Evolutionary conservation across 257 asterid species (phyloP), one percentile per base, ranked within the genome.

Genomic region (Primulina tabacum): DNA sequence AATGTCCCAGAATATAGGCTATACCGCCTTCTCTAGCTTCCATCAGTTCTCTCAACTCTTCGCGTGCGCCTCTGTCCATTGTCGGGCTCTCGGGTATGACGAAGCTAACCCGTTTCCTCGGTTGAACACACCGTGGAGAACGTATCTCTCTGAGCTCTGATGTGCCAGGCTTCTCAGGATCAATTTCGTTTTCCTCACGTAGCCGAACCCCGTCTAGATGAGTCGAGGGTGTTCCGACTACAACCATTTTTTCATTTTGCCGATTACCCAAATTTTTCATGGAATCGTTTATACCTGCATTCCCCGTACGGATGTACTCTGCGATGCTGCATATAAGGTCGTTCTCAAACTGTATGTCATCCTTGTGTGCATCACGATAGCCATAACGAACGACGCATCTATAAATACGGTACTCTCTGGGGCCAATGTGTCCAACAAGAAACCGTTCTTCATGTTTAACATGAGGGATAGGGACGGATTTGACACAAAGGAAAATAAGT

Each of bases 1-100:
- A 90, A 73, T 90, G 97, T 34, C 98, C 98, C 72, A 92, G 43
- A 5, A 92, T 90, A 71, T 90, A 88, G 0, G 98, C 95, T 28
- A 90, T 62, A 8, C 98, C 98, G 0, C 89, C 90, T 69, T 92
- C 98, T 69, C 97, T 81, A 18, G 97, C 98, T 58, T 92, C 97
- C 90, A 86, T 84, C 60, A 92, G 67, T 8, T 87, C 98, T 11
- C 79, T 53, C 77, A 92, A 57, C 79, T 92, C 98, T 69, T 83
- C 89, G 0, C 81, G 82, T 0, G 84, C 76, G 3, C 62, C 82
- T 28, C 65, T 18, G 7, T 85, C 90, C 14, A 88, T 83, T 72
- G 65, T 75, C 0, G 90, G 87, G 72, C 83, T 84, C 76, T 90
- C 95, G 0, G 97, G 96, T 7, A 88, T 72, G 1, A 88, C 90